Evolutionary conservation across 2,329 filamentous ascomycete species (phyloP).

Genomic region (Fusarium sp.): DNA sequence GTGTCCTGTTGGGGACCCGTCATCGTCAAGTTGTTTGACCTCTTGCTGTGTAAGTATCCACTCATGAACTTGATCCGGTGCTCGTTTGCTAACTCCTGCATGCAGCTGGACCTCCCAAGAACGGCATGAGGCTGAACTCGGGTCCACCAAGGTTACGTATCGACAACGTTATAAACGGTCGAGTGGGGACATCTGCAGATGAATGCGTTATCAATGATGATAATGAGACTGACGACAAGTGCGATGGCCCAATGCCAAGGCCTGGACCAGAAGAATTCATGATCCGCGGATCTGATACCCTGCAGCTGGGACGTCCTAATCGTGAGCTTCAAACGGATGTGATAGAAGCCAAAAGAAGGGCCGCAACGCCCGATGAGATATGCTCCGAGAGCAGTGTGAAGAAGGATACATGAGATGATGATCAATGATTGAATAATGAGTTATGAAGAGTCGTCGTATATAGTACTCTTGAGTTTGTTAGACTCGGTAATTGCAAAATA

Average conservation of each 20-base stretch:
- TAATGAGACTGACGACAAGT: conserved; percentile 37
- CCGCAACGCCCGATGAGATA: conserved; percentile 4
- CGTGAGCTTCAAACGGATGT: not conserved
- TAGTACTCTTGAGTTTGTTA: not conserved
- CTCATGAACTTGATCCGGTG: not conserved
- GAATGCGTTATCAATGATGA: conserved; percentile 37
- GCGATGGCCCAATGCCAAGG: conserved; percentile 11
- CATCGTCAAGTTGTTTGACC: conserved; percentile 54
- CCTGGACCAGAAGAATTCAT: conserved; percentile 17
- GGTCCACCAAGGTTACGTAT: conserved; percentile 53
- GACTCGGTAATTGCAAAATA: not conserved
- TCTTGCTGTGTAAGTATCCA: conserved; percentile 50
- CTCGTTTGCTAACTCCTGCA: conserved; percentile 33
- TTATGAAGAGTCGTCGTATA: not conserved
- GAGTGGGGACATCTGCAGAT: conserved; percentile 43
- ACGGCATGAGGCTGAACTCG: conserved; percentile 51
- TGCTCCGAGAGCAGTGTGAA: not conserved
- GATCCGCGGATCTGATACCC: conserved; percentile 11
- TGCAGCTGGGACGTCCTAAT: conserved; percentile 5
- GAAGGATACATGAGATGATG: conserved; percentile 23
- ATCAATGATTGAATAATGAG: conserved; percentile 26
- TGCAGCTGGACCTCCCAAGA: conserved; percentile 53
- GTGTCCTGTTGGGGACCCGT: conserved; percentile 56
- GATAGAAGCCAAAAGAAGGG: conserved; percentile 6
- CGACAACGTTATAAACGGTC: conserved; percentile 54